A percentile compares a stretch with the other conserved stretches of the same genome.
These are phyloP conservation scores for Collariella sp. DNA, from an alignment of 495 filamentous ascomycete genomes.

Conservation along the genomic window DNA sequence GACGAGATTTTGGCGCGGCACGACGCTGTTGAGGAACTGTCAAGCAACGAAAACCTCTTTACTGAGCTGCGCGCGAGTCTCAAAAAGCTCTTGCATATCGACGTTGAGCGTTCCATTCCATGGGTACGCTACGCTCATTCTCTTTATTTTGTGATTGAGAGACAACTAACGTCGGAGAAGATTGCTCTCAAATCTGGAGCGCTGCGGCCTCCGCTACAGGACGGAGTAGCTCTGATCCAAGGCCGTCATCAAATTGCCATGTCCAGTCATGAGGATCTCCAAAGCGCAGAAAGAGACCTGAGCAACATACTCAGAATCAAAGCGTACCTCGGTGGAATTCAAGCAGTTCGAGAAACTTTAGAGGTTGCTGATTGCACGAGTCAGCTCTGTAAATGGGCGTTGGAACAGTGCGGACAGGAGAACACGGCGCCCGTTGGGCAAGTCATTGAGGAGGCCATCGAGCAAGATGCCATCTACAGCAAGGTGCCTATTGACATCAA, in stretches of 20 bases:
- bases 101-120: conserved; percentile 16
- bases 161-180: background rate
- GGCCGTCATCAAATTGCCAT: conserved; percentile 37
- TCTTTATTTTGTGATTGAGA: background rate
- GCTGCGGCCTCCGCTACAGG: conserved; percentile 4
- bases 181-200: background rate
- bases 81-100: conserved; percentile 15
- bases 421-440: conserved; percentile 50
- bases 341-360: conserved; percentile 60
- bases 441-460: conserved; percentile 64
- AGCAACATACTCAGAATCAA: conserved; percentile 30
- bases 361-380: conserved; percentile 50
- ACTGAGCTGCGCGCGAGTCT: conserved; percentile 59
- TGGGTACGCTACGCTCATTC: conserved; percentile 8
- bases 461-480: conserved; percentile 71
- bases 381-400: conserved; percentile 52
- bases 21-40: conserved; percentile 79
- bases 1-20: conserved; percentile 55
- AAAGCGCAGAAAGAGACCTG: conserved; percentile 18
- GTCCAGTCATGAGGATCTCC: conserved; percentile 35
- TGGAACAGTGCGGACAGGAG: conserved; percentile 56
- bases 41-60: conserved; percentile 81
- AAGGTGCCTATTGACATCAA: conserved; percentile 75
- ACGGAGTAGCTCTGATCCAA: conserved; percentile 15
- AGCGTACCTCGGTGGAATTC: conserved; percentile 61